Evolutionary conservation across 176 grass and related monocot genomes (phyloP).

Genomic region (Raddia guianensis): DNA sequence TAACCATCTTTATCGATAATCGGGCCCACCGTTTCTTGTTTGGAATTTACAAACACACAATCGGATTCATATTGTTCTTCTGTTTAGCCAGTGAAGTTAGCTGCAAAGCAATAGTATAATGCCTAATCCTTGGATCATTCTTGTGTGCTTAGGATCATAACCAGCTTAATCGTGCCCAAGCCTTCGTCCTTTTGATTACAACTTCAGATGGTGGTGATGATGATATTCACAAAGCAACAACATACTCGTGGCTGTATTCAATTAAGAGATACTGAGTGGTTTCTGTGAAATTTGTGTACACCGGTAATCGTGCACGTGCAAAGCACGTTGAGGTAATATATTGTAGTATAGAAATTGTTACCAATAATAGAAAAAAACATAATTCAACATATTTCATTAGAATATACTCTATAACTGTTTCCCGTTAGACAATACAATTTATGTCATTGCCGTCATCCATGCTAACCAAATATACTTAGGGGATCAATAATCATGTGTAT

Average conservation of each 20-base stretch:
- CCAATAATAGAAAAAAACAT: too few species aligned
- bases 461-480: too few species aligned
- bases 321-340: too few species aligned
- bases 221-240: constrained; percentile 13
- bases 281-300: constrained; percentile 7
- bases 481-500: too few species aligned
- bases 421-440: too few species aligned
- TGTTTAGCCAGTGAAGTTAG: neutral
- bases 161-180: neutral
- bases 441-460: too few species aligned
- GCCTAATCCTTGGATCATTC: neutral
- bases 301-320: neutral
- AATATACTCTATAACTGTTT: too few species aligned
- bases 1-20: constrained; percentile 32
- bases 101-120: neutral
- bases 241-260: constrained; percentile 18
- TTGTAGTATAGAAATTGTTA: too few species aligned
- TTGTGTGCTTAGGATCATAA: neutral
- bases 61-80: neutral
- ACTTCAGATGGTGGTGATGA: constrained; percentile 11
- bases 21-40: neutral
- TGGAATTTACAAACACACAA: neutral
- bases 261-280: neutral
- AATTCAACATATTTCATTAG: too few species aligned
- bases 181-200: neutral